A percentile compares a stretch with the other conserved stretches of the same genome.
These are phyloP conservation scores for Penicillium ochrochloron DNA, from an alignment of 495 filamentous ascomycete genomes.

Conservation along the genomic window DNA sequence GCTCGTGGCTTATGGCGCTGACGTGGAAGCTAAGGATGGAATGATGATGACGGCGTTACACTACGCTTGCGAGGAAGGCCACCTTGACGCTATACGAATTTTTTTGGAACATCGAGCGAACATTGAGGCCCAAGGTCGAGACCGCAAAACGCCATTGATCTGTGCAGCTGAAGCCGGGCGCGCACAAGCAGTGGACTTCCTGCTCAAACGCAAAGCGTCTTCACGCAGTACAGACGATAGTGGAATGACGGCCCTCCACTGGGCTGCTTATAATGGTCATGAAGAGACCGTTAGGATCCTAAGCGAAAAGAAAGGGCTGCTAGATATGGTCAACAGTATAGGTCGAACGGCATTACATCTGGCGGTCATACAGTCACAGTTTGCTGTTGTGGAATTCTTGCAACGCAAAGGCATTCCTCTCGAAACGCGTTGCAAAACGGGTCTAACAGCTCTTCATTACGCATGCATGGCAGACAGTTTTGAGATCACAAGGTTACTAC, in stretches of 20 bases:
- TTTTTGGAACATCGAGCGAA: constrained; percentile 44
- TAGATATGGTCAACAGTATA: constrained; percentile 35
- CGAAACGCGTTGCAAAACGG: constrained; percentile 36
- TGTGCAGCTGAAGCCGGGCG: constrained; percentile 47
- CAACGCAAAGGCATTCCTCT: constrained; percentile 36
- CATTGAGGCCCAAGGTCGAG: constrained; percentile 39
- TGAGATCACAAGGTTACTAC: constrained; percentile 44
- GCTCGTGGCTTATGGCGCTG: constrained; percentile 40
- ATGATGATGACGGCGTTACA: constrained; percentile 49
- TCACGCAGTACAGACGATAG: constrained; percentile 37
- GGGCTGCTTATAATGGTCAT: constrained; percentile 51
- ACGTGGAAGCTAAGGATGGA: constrained; percentile 48
- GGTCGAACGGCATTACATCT: constrained; percentile 49
- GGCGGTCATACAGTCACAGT: constrained; percentile 44
- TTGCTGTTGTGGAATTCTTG: constrained; percentile 46
- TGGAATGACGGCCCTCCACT: constrained; percentile 52
- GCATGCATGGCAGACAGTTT: constrained; percentile 43
- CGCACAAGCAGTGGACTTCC: constrained; percentile 33
- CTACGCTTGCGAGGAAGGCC: constrained; percentile 44
- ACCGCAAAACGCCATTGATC: constrained; percentile 46
- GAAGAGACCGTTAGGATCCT: constrained; percentile 44
- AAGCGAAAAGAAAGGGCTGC: constrained; percentile 33
- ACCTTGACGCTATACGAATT: constrained; percentile 35
- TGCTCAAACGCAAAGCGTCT: constrained; percentile 45
- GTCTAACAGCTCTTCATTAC: constrained; percentile 49